phyloP scores from a whole-genome alignment of 164 flowering plant species.

The Sextonia rubra region DNA sequence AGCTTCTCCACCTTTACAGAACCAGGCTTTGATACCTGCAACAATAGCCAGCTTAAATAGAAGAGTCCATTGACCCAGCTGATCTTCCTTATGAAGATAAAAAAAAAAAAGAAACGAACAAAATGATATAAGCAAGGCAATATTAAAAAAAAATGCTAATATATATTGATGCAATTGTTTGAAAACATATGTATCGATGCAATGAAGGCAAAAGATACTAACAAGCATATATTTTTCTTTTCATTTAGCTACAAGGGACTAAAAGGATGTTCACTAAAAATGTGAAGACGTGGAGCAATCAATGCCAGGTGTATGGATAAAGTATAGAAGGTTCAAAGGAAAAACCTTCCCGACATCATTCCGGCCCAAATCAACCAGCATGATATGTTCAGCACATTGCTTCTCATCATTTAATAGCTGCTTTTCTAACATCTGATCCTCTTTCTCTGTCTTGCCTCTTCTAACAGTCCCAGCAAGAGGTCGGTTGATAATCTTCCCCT shows the following conservation, averaged over 20 bases:
- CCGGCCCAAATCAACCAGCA: conserved; percentile 95
- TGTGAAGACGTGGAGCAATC: too few relatives aligned
- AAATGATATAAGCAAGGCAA: background rate
- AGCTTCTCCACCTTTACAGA: conserved; percentile 92
- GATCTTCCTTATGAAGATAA: background rate
- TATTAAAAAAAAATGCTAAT: background rate
- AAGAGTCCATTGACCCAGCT: background rate
- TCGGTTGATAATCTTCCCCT: conserved; percentile 64
- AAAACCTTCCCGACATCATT: conserved; percentile 97
- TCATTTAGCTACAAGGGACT: too few relatives aligned
- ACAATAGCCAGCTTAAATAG: background rate
- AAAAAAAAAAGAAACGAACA: background rate
- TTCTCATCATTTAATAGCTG: conserved; percentile 78
- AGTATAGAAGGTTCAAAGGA: too few relatives aligned
- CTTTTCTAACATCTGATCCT: conserved; percentile 63
- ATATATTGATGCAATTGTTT: background rate
- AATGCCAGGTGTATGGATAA: too few relatives aligned
- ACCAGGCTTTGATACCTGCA: conserved; percentile 82
- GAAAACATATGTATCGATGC: background rate
- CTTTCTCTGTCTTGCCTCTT: conserved; percentile 82
- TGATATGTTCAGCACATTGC: conserved; percentile 94
- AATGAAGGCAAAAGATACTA: background rate
- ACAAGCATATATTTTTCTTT: background rate
- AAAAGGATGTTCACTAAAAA: too few relatives aligned
- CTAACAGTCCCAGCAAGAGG: conserved; percentile 93